A percentile compares a stretch with the other conserved stretches of the same genome.
Evolutionary conservation across 192 early-diverging fungal species (phyloP).

Genomic region (Dispira simplex): DNA sequence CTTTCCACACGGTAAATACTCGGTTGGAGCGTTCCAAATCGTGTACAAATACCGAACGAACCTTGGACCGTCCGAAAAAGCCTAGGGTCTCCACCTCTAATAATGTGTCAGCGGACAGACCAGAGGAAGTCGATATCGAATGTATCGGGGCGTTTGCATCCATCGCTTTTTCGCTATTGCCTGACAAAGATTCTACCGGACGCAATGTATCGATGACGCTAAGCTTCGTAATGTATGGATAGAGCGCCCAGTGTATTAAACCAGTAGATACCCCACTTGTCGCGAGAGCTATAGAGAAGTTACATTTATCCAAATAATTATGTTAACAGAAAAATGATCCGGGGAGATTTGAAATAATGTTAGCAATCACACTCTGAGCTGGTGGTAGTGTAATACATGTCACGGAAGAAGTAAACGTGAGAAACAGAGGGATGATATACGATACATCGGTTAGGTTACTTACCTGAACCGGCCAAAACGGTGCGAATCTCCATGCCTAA

Average conservation of each 20-base stretch:
- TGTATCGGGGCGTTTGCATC: too few species aligned
- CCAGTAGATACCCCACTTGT: constrained; percentile 7
- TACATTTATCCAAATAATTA: too few species aligned
- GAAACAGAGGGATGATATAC: too few species aligned
- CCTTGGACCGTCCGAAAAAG: constrained; percentile 1
- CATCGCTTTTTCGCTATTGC: too few species aligned
- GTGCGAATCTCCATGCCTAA: neutral
- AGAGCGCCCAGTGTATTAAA: neutral
- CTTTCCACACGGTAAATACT: constrained; percentile 4
- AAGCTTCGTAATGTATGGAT: neutral
- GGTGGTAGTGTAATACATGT: too few species aligned
- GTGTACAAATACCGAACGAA: neutral
- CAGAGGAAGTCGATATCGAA: too few species aligned
- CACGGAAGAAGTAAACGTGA: too few species aligned
- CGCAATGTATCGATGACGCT: too few species aligned
- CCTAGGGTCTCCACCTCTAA: neutral
- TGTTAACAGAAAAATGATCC: too few species aligned
- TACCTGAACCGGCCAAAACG: neutral
- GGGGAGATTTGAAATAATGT: too few species aligned
- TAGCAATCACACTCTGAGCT: too few species aligned
- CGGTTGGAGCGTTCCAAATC: constrained; percentile 3
- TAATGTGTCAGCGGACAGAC: neutral
- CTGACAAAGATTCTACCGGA: too few species aligned
- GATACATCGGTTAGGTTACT: neutral
- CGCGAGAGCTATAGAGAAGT: neutral